These are phyloP conservation scores for Coelastrella sp. DNA, from an alignment of 139 green algal genomes.

Conservation along the genomic window DNA sequence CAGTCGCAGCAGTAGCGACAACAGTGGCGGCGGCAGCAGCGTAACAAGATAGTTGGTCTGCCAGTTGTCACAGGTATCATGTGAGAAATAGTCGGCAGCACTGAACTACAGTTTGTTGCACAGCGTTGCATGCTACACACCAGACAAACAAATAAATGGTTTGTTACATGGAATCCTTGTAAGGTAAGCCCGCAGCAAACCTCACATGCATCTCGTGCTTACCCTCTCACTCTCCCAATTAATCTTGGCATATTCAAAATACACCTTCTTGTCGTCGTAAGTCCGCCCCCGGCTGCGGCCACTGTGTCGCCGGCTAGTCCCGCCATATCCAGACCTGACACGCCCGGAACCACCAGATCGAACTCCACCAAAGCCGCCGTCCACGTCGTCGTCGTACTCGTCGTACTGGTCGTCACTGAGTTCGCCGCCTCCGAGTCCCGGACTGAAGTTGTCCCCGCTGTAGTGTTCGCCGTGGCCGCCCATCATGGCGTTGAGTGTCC, in stretches of 20 bases:
- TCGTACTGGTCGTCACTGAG: background rate
- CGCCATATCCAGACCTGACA: background rate
- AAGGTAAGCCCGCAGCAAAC: background rate
- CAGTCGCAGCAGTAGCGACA: background rate
- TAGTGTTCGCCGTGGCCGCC: background rate
- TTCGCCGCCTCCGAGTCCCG: background rate
- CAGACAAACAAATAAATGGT: background rate
- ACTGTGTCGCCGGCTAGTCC: background rate
- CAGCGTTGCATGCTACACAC: background rate
- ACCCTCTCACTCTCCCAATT: constrained; percentile 33
- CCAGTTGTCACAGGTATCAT: background rate
- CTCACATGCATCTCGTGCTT: background rate
- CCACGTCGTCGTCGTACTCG: constrained; percentile 8
- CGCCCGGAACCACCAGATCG: background rate
- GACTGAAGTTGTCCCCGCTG: constrained; percentile 33
- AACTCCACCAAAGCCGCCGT: background rate
- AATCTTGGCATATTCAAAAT: constrained; percentile 42
- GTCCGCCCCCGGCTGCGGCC: background rate
- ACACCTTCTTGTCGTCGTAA: constrained; percentile 7
- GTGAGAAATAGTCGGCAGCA: too few species aligned
- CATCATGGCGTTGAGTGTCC: background rate
- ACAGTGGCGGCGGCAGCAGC: background rate
- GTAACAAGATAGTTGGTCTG: background rate
- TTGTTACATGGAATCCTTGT: background rate
- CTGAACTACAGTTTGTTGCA: background rate